Base-by-base conservation (phyloP, 371 early-diverging fungal genomes). In the Encephalitozoon hellem region DNA sequence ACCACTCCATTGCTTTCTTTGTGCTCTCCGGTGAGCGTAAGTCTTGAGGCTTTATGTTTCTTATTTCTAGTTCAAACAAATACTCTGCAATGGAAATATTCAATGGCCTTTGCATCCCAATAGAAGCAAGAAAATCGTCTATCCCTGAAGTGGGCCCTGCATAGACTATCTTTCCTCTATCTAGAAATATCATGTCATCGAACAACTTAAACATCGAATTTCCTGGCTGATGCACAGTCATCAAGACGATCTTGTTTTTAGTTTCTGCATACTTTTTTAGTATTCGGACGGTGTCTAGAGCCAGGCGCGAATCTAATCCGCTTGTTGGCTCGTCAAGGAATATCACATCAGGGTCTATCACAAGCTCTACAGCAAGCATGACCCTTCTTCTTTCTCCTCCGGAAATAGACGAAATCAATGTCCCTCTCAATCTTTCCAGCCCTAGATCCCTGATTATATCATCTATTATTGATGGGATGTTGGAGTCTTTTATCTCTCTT, bases 151-250 rank as follows among this genome's bases (percentile, higher is more conserved):
- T 28, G 21, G 59, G 59, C 1, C 84, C 84, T 42, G 72, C 72
- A 79, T 78, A 85, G 42, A 83, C 65, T 18, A 77, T 69, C 1
- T 67, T 79, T 38, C 80, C 80, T 15, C 83, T 83, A 47, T 85
- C 72, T 54, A 90, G 77, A 6, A 90, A 85, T 4, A 88, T 73
- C 18, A 89, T 70, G 18, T 84, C 76, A 69, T 88, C 87, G 77
- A 89, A 89, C 72, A 86, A 51, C 23, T 70, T 69, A 53, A 81
- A 66, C 64, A 85, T 76, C 23, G 70, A 49, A 38, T 84, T 53
- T 1, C 88, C 85, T 25, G 76, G 76, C 55, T 76, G 76, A n/a
- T 76, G 76, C 4, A 76, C 52, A 54, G 76, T 53, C 55, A 69
- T 51, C 25, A 76, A 42, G 23, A 76, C 39, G 9, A 69, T 52